Conservation (phyloP, 129 eudicot genomes). For the Kitagawia praeruptora region DNA sequence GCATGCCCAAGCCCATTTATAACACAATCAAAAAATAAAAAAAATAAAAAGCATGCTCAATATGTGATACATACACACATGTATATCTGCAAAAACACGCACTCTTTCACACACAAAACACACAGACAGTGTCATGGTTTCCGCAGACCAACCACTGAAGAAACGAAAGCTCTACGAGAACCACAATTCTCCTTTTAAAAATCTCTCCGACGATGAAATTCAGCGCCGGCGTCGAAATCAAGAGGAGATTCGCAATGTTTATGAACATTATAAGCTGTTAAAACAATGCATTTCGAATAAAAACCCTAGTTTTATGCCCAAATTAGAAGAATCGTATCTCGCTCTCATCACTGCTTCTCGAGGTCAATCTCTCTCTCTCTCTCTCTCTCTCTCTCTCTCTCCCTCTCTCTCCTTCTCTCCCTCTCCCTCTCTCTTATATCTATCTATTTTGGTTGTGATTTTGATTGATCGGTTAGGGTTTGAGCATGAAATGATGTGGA, state of each 20-base stretch:
- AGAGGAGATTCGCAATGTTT: slow-evolving; percentile 67
- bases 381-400: neutral
- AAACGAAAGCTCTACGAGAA: slow-evolving; percentile 56
- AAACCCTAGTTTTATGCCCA: slow-evolving; percentile 41
- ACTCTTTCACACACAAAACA: neutral
- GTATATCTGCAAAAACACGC: neutral
- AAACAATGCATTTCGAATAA: slow-evolving; percentile 45
- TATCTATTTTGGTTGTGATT: neutral
- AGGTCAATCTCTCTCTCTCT: slow-evolving; percentile 30
- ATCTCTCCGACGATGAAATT: slow-evolving; percentile 54
- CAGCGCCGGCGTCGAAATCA: slow-evolving; percentile 49
- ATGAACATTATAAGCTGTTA: slow-evolving; percentile 49
- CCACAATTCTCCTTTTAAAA: slow-evolving; percentile 13
- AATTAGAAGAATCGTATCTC: slow-evolving; percentile 67
- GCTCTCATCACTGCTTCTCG: slow-evolving; percentile 66
- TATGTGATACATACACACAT: neutral
- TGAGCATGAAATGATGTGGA: neutral
- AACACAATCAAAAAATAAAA: too few relatives aligned
- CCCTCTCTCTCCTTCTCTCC: neutral
- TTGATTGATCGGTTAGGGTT: neutral
- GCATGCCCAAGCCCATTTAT: neutral
- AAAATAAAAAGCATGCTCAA: neutral
- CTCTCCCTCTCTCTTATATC: neutral
- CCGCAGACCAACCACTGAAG: slow-evolving; percentile 83
- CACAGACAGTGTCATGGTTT: slow-evolving; percentile 38